A percentile compares a stretch with the other conserved stretches of the same genome.
Conservation (phyloP, 352 stramenopile genomes). For the Phytophthora agathidicida region DNA sequence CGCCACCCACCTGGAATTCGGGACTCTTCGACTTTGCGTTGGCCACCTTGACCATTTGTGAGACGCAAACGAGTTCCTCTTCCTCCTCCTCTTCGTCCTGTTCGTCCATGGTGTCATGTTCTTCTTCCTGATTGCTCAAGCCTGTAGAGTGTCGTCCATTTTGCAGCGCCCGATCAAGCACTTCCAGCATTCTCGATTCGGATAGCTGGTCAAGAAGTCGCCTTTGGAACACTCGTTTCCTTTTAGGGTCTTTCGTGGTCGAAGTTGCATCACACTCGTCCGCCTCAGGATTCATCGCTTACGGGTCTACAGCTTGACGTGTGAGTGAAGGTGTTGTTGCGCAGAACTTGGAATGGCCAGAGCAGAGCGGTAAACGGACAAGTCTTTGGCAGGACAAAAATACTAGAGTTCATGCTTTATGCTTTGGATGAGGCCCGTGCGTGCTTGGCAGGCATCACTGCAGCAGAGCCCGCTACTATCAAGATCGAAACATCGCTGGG, state of each 20-base stretch:
- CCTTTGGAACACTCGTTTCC: constrained; percentile 48
- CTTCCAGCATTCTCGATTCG: constrained; percentile 71
- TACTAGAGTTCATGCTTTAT: no score
- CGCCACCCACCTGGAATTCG: constrained; percentile 36
- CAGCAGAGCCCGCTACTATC: no score
- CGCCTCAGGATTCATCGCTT: constrained; percentile 41
- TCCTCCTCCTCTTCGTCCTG: constrained; percentile 53
- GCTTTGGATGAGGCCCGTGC: no score
- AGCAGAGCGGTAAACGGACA: neutral
- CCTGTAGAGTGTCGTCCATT: neutral
- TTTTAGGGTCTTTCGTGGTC: constrained; percentile 4
- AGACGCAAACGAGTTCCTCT: constrained; percentile 78
- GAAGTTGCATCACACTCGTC: neutral
- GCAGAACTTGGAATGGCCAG: neutral
- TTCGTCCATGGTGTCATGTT: constrained; percentile 19
- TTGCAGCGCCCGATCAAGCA: constrained; percentile 60
- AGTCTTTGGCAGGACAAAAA: constrained; percentile 12
- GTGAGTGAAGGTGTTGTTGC: neutral
- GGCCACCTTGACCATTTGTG: constrained; percentile 63
- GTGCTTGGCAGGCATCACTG: no score
- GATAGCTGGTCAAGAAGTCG: constrained; percentile 66
- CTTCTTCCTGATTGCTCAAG: constrained; percentile 35
- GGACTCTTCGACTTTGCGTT: constrained; percentile 15
- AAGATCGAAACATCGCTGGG: constrained; percentile 24
- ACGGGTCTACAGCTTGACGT: no score